A percentile compares a stretch with the other conserved stretches of the same genome.
Conservation (phyloP, 805 yeast species). For the Schwanniomyces sp. region DNA sequence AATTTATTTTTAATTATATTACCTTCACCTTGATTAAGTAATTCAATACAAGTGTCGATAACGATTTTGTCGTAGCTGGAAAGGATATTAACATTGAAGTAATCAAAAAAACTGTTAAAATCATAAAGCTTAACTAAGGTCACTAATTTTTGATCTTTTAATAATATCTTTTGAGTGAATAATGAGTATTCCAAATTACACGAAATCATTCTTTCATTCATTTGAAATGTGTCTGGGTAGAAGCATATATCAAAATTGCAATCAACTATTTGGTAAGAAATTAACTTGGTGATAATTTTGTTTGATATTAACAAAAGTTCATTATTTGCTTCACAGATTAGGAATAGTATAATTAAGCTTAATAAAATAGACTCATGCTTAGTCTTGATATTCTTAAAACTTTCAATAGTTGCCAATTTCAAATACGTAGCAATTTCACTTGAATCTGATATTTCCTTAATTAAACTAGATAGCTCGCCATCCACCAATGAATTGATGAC, state of each 20-base stretch:
- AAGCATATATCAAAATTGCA: slow-evolving; percentile 27
- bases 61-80: slow-evolving; percentile 28
- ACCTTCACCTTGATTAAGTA: slow-evolving; percentile 32
- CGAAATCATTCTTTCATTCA: slow-evolving; percentile 13
- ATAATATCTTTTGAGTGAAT: slow-evolving; percentile 29
- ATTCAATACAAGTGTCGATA: slow-evolving; percentile 32
- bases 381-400: slow-evolving; percentile 28
- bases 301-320: slow-evolving; percentile 22
- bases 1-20: slow-evolving; percentile 43
- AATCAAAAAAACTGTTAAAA: slow-evolving; percentile 27
- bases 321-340: slow-evolving; percentile 33
- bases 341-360: slow-evolving; percentile 27
- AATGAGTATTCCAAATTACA: slow-evolving; percentile 23
- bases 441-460: neutral
- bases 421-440: slow-evolving; percentile 4
- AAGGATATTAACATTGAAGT: slow-evolving; percentile 16
- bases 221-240: slow-evolving; percentile 6
- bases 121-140: slow-evolving; percentile 14
- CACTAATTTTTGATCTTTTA: slow-evolving; percentile 15
- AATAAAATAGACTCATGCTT: slow-evolving; percentile 29
- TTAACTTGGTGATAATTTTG: slow-evolving; percentile 20
- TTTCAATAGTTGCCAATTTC: slow-evolving; percentile 20
- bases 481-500: slow-evolving; percentile 22
- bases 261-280: slow-evolving; percentile 21
- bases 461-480: neutral